Conservation (phyloP, 75 land plant species). For the Chamaecyparis obtusa region DNA sequence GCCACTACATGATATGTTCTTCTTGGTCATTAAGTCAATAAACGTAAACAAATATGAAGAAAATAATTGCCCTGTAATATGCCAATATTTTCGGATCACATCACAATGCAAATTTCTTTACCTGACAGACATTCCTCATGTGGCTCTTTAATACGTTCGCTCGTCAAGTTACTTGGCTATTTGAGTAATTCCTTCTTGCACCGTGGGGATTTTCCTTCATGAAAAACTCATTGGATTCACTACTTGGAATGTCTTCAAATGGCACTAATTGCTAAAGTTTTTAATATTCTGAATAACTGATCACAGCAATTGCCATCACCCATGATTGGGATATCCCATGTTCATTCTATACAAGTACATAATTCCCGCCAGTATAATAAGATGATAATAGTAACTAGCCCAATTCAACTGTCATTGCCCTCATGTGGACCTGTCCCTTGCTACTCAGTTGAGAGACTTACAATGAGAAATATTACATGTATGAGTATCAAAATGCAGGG, state of each 20-base stretch:
- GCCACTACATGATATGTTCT: neutral
- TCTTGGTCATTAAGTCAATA: neutral
- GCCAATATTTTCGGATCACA: neutral
- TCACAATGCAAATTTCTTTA: neutral
- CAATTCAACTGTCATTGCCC: neutral
- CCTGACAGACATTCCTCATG: neutral
- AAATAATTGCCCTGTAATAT: neutral
- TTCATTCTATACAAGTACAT: neutral
- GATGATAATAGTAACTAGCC: neutral
- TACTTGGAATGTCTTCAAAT: neutral
- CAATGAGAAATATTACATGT: neutral
- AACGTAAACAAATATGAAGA: neutral
- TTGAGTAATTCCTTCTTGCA: neutral
- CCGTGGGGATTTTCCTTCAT: neutral
- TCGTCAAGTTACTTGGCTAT: conserved; percentile 3
- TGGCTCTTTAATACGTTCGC: neutral
- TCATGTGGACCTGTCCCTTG: neutral
- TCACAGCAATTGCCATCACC: neutral
- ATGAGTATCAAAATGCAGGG: neutral
- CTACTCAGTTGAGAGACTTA: neutral
- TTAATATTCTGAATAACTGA: neutral
- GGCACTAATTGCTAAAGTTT: neutral
- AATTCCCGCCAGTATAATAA: neutral
- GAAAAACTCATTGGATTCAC: neutral
- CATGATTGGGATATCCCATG: conserved; percentile 2